Evolutionary conservation across 768 basidiomycete genomes (phyloP).

Genomic region (Trametes coccinea): DNA sequence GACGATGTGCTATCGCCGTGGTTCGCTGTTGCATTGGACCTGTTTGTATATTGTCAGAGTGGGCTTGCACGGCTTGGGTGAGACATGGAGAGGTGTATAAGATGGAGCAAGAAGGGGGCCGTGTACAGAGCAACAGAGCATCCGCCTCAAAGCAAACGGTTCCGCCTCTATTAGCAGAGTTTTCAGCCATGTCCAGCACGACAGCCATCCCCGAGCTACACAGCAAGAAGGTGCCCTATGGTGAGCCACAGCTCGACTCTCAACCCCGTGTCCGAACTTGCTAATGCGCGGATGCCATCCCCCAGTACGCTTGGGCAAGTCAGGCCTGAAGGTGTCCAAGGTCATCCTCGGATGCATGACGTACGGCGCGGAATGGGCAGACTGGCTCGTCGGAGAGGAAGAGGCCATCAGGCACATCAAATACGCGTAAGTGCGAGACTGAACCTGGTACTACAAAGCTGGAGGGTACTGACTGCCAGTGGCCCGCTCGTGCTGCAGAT

Average conservation of each 20-base stretch:
- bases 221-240: background rate
- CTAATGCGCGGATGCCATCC: background rate
- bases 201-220: background rate
- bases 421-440: slow-evolving; percentile 29
- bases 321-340: slow-evolving; percentile 41
- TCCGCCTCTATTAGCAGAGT: too few species aligned
- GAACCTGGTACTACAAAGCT: background rate
- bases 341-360: slow-evolving; percentile 38
- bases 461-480: background rate
- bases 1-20: too few species aligned
- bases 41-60: too few species aligned
- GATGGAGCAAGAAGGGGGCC: too few species aligned
- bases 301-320: slow-evolving; percentile 43
- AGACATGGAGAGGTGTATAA: too few species aligned
- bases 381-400: slow-evolving; percentile 40
- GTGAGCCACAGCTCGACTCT: background rate
- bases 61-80: too few species aligned
- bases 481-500: slow-evolving; percentile 18
- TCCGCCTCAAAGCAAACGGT: too few species aligned
- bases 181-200: too few species aligned
- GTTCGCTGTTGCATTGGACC: too few species aligned
- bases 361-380: slow-evolving; percentile 33
- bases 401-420: slow-evolving; percentile 41
- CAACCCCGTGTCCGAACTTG: background rate
- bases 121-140: too few species aligned